Percentiles rank a stretch among this genome's conserved stretches.
Evolutionary conservation across 2,329 filamentous ascomycete species (phyloP).

Genomic region (Trichoderma lentiforme): DNA sequence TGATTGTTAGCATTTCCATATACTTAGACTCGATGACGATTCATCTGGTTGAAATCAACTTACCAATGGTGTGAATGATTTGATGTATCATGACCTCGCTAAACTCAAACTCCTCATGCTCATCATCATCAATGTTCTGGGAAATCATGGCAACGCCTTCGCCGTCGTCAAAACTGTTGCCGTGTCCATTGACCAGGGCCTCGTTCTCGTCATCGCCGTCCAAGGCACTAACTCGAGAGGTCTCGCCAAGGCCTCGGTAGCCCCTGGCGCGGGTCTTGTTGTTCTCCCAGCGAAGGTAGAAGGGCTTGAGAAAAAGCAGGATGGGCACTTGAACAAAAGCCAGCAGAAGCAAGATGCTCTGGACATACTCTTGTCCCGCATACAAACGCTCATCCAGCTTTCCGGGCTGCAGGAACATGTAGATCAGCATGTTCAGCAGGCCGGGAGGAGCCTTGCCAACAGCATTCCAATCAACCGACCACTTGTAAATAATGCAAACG

Average conservation of each 20-base stretch:
- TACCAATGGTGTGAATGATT: conserved; percentile 96
- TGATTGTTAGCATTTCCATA: not conserved
- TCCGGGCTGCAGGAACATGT: conserved; percentile 95
- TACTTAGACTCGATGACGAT: not conserved
- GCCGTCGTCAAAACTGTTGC: conserved; percentile 59
- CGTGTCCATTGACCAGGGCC: conserved; percentile 51
- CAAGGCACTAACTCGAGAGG: conserved; percentile 79
- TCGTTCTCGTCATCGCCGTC: conserved; percentile 80
- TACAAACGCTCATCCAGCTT: conserved; percentile 72
- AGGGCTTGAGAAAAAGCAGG: conserved; percentile 89
- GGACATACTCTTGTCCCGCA: conserved; percentile 69
- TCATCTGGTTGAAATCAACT: conserved; percentile 31
- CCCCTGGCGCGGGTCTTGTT: conserved; percentile 83
- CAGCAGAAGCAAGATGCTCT: conserved; percentile 74
- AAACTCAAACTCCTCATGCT: conserved; percentile 97
- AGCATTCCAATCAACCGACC: conserved; percentile 79
- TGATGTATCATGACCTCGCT: conserved; percentile 98
- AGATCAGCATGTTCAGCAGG: conserved; percentile 97
- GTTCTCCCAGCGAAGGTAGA: conserved; percentile 91
- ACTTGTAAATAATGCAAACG: conserved; percentile 94
- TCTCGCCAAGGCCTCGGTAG: conserved; percentile 91
- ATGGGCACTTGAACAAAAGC: conserved; percentile 86
- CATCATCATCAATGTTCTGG: conserved; percentile 77
- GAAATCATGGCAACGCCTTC: conserved; percentile 87
- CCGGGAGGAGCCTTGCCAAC: conserved; percentile 70